These are phyloP conservation scores for Diplogelasinospora grovesii DNA, from an alignment of 495 filamentous ascomycete genomes.

Conservation along the genomic window DNA sequence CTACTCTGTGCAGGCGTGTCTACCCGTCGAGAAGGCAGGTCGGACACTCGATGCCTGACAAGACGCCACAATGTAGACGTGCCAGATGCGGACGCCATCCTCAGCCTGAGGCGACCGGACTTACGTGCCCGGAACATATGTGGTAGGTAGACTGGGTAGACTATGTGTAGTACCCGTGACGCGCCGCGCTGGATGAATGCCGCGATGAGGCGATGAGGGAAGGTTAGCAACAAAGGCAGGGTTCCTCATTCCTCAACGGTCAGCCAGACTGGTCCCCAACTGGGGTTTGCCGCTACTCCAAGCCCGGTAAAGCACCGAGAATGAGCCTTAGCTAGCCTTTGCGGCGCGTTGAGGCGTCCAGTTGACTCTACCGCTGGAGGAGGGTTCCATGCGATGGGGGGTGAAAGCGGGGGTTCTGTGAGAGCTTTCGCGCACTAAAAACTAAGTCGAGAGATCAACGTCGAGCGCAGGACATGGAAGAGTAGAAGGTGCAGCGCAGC, in stretches of 20 bases:
- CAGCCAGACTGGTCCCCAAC: slow-evolving; percentile 10
- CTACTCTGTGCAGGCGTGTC: too few species aligned
- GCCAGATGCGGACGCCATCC: too few species aligned
- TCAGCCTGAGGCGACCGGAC: too few species aligned
- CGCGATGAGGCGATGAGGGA: slow-evolving; percentile 2
- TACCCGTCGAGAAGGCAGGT: too few species aligned
- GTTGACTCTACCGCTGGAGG: slow-evolving; percentile 7
- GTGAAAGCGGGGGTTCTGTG: background rate
- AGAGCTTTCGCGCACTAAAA: background rate
- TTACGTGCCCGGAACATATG: too few species aligned
- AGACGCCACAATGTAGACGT: too few species aligned
- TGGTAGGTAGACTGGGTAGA: too few species aligned
- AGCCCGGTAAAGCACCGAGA: slow-evolving; percentile 20
- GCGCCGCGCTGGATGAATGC: slow-evolving; percentile 5
- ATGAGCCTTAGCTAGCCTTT: slow-evolving; percentile 10
- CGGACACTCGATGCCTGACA: too few species aligned
- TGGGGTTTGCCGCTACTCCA: slow-evolving; percentile 12
- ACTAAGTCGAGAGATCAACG: background rate
- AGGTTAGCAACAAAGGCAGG: slow-evolving; percentile 11
- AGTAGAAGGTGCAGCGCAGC: too few species aligned
- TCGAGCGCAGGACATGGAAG: background rate
- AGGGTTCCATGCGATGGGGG: slow-evolving; percentile 9
- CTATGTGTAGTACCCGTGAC: too few species aligned
- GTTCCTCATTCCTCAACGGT: slow-evolving; percentile 23
- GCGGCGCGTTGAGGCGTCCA: slow-evolving; percentile 19